Percentiles rank a stretch among this genome's conserved stretches.
Evolutionary conservation across 352 stramenopile species (phyloP).

Genomic region (Pythium myriotylum): DNA sequence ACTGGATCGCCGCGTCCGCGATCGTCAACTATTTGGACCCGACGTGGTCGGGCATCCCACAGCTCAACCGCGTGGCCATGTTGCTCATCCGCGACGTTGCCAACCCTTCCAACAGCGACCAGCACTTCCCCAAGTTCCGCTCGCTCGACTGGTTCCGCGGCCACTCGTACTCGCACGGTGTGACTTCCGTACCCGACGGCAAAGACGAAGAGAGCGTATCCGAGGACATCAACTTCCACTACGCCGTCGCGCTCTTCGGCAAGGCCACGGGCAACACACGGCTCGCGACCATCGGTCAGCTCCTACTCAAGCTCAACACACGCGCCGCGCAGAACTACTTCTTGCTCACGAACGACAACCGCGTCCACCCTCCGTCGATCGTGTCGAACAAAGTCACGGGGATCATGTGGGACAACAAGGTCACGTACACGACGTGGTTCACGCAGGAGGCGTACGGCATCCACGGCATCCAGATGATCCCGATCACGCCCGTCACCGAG

Average conservation of each 20-base stretch:
- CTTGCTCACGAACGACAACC: constrained; percentile 57
- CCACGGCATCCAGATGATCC: constrained; percentile 74
- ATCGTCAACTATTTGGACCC: too few relatives aligned
- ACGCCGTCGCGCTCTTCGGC: constrained; percentile 77
- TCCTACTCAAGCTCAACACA: constrained; percentile 74
- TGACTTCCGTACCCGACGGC: constrained; percentile 55
- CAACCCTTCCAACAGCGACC: constrained; percentile 36
- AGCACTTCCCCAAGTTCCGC: constrained; percentile 66
- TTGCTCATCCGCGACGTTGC: constrained; percentile 58
- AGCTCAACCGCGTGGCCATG: too few relatives aligned
- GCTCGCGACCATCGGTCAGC: constrained; percentile 63
- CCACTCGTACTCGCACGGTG: constrained; percentile 73
- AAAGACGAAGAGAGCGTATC: constrained; percentile 80
- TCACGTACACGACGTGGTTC: constrained; percentile 76
- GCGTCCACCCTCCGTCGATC: constrained; percentile 61
- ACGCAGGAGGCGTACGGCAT: constrained; percentile 64
- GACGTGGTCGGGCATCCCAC: too few relatives aligned
- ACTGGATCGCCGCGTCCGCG: too few relatives aligned
- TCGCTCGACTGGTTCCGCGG: constrained; percentile 78
- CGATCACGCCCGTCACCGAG: constrained; percentile 29
- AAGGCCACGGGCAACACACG: constrained; percentile 50
- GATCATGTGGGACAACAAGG: constrained; percentile 84
- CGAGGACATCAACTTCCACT: constrained; percentile 83
- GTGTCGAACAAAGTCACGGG: constrained; percentile 75
- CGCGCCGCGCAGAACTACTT: constrained; percentile 71